Evolutionary conservation across 768 basidiomycete species (phyloP).

Genomic region (Pleurotus djamor): DNA sequence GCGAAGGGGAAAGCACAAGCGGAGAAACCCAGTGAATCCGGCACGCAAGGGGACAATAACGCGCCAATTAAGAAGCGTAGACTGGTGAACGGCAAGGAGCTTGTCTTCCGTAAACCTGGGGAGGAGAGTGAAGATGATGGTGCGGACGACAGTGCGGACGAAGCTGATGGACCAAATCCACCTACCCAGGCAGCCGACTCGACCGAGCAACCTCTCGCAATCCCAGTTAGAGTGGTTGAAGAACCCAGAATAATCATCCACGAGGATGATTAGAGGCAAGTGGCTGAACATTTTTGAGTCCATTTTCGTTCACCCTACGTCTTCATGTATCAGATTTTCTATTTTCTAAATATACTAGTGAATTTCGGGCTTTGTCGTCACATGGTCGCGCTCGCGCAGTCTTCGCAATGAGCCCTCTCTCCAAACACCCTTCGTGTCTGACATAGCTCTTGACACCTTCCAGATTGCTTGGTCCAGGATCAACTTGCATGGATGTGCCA

Average conservation of each 20-base stretch:
- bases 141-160: slow-evolving; percentile 12
- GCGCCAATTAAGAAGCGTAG: slow-evolving; percentile 76
- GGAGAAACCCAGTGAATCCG: slow-evolving; percentile 22
- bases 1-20: slow-evolving; percentile 41
- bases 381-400: too few species aligned
- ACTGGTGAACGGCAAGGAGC: slow-evolving; percentile 73
- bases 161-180: not conserved
- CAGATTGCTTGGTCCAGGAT: too few species aligned
- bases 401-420: too few species aligned
- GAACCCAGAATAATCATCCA: slow-evolving; percentile 43
- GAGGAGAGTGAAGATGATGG: slow-evolving; percentile 34
- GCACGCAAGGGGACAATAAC: slow-evolving; percentile 21
- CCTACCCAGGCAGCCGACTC: not conserved
- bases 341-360: too few species aligned
- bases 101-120: slow-evolving; percentile 49
- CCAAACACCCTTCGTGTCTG: too few species aligned
- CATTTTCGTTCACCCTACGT: not conserved
- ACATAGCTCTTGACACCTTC: too few species aligned
- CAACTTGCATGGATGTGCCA: too few species aligned
- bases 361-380: too few species aligned
- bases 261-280: slow-evolving; percentile 39
- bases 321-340: not conserved
- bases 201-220: not conserved
- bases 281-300: not conserved
- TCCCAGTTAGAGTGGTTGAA: slow-evolving; percentile 19